Conservation (phyloP, 306 rosid species). For the Dalbergia cultrata region DNA sequence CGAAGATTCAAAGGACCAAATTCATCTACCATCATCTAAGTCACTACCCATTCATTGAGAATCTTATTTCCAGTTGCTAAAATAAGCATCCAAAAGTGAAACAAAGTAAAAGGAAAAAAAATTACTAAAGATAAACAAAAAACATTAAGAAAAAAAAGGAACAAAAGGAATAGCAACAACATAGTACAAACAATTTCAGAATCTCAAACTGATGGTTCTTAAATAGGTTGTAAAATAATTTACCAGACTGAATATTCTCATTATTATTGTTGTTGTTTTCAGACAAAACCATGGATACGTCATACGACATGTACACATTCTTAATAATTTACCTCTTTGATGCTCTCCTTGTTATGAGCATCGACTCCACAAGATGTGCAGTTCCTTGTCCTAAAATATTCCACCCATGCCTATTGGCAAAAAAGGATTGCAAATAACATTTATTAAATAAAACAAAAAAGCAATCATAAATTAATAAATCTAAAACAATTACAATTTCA, state of each 20-base stretch:
- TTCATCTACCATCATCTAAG: not conserved
- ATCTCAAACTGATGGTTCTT: conserved; percentile 22
- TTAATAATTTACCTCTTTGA: conserved; percentile 66
- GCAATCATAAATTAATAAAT: conserved; percentile 15
- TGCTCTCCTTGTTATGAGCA: conserved; percentile 82
- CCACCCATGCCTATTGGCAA: conserved; percentile 69
- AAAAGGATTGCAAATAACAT: conserved; percentile 10
- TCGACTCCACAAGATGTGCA: conserved; percentile 72
- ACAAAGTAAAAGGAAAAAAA: conserved; percentile 28
- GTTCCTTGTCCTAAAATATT: conserved; percentile 62
- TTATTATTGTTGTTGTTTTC: not conserved
- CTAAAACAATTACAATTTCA: conserved; percentile 23
- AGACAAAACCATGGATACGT: conserved; percentile 17
- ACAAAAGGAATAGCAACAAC: conserved; percentile 1
- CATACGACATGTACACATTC: conserved; percentile 5
- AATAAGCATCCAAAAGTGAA: conserved; percentile 29
- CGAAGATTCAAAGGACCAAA: not conserved
- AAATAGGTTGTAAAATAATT: conserved; percentile 4
- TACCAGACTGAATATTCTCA: not conserved
- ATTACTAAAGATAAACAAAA: not conserved
- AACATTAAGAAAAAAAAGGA: not conserved
- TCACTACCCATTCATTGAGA: not conserved
- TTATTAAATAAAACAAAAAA: not conserved
- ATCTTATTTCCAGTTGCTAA: not conserved
- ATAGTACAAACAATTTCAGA: conserved; percentile 29